phyloP scores from a whole-genome alignment of 2,329 filamentous ascomycete genomes.

The Penicillium sp. region DNA sequence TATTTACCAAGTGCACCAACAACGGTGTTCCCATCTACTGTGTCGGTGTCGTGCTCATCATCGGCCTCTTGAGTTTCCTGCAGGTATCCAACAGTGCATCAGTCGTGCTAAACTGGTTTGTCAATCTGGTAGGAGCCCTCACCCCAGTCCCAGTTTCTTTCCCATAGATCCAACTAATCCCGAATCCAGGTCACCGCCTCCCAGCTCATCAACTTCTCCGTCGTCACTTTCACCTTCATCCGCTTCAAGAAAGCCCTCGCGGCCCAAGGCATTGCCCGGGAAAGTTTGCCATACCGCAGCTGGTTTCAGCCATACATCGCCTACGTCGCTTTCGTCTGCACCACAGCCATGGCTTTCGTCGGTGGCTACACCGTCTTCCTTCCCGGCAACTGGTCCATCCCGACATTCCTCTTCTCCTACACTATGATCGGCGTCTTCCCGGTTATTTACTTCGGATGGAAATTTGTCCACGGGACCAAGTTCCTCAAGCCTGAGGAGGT shows the following conservation, averaged over 20 bases:
- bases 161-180: background rate
- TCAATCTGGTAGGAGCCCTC: conserved; percentile 52
- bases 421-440: conserved; percentile 72
- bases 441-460: conserved; percentile 68
- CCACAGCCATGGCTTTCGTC: conserved; percentile 69
- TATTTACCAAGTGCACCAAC: conserved; percentile 61
- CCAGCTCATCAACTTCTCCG: conserved; percentile 69
- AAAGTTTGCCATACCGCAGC: conserved; percentile 67
- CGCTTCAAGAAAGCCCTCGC: conserved; percentile 68
- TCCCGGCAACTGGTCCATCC: conserved; percentile 63
- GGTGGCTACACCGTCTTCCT: conserved; percentile 75
- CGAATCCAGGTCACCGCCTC: conserved; percentile 61
- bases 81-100: conserved; percentile 65
- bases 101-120: conserved; percentile 70
- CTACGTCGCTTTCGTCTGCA: conserved; percentile 63
- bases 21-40: conserved; percentile 72
- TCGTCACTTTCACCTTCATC: conserved; percentile 69
- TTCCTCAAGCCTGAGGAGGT: conserved; percentile 57
- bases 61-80: conserved; percentile 70
- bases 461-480: conserved; percentile 63
- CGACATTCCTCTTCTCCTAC: conserved; percentile 74
- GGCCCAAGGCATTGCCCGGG: conserved; percentile 66
- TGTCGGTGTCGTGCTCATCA: conserved; percentile 62
- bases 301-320: conserved; percentile 69
- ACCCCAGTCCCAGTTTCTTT: background rate